Conservation (phyloP, 2,329 filamentous ascomycete genomes). For the Fusarium nurragi region DNA sequence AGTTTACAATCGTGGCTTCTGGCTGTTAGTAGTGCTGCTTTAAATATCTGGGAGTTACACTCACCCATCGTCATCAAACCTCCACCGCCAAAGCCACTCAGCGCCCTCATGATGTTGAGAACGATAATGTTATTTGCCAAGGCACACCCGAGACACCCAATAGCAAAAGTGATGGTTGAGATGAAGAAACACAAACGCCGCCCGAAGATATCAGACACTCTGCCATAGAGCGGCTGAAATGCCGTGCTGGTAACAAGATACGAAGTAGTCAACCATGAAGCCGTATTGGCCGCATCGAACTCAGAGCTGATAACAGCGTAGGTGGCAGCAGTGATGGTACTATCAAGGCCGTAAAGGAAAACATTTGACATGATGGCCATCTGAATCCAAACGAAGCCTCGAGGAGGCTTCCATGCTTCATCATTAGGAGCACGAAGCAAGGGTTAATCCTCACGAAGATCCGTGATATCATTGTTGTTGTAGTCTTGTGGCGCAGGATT, state of each 20-base stretch:
- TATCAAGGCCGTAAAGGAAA: conserved; percentile 74
- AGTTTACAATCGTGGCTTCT: conserved; percentile 64
- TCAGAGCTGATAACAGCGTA: conserved; percentile 80
- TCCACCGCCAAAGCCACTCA: conserved; percentile 75
- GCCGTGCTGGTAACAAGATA: conserved; percentile 77
- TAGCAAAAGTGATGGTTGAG: conserved; percentile 68
- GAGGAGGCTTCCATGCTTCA: conserved; percentile 57
- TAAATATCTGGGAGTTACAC: conserved; percentile 17
- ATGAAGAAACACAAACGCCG: conserved; percentile 70
- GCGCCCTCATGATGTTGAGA: conserved; percentile 71
- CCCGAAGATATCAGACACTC: conserved; percentile 75
- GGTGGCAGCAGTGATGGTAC: conserved; percentile 77
- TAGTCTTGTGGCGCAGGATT: conserved; percentile 2
- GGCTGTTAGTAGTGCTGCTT: neutral
- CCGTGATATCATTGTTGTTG: neutral
- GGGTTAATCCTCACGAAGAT: conserved; percentile 36
- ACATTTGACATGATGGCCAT: conserved; percentile 71
- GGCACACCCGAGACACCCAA: conserved; percentile 72
- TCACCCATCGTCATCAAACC: conserved; percentile 75
- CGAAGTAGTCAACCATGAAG: conserved; percentile 78
- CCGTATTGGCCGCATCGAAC: conserved; percentile 75
- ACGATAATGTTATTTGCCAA: conserved; percentile 66
- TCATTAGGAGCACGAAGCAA: conserved; percentile 36
- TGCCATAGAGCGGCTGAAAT: conserved; percentile 76
- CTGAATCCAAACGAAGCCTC: conserved; percentile 67